These are phyloP conservation scores for Silene conica DNA, from an alignment of 148 eudicot species.

Conservation along the genomic window DNA sequence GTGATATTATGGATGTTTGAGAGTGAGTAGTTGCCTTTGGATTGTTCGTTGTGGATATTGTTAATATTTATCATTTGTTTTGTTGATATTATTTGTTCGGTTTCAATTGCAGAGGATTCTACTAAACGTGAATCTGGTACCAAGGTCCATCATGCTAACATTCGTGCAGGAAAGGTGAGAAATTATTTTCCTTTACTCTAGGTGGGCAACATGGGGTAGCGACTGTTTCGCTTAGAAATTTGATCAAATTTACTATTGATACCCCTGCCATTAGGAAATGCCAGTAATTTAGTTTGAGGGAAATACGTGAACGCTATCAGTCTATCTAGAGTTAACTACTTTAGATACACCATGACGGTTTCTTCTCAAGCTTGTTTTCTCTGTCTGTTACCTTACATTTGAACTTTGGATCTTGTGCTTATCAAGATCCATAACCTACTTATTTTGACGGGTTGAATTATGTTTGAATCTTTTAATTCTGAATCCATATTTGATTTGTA, in stretches of 20 bases:
- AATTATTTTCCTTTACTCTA: background rate
- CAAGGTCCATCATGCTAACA: conserved; percentile 11
- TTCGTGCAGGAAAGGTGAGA: conserved; percentile 6
- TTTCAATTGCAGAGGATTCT: background rate
- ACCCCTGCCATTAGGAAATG: too few species aligned
- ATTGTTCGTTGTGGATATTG: background rate
- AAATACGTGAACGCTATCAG: background rate
- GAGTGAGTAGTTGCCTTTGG: background rate
- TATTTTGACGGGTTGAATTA: background rate
- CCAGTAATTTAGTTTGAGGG: background rate
- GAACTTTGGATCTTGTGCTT: background rate
- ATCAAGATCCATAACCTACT: background rate
- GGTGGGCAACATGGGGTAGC: background rate
- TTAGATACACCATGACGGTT: background rate
- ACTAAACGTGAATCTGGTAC: conserved; percentile 2
- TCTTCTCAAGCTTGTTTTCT: background rate
- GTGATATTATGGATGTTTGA: background rate
- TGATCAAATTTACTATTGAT: too few species aligned
- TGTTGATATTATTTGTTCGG: background rate
- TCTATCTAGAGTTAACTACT: background rate
- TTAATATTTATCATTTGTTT: background rate
- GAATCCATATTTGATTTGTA: background rate
- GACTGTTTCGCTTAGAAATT: background rate
- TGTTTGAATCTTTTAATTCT: background rate
- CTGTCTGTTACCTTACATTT: background rate